A percentile compares a stretch with the other conserved stretches of the same genome.
Evolutionary conservation across 164 flowering plant genomes (phyloP).

Genomic region (Aristolochia fimbriata): DNA sequence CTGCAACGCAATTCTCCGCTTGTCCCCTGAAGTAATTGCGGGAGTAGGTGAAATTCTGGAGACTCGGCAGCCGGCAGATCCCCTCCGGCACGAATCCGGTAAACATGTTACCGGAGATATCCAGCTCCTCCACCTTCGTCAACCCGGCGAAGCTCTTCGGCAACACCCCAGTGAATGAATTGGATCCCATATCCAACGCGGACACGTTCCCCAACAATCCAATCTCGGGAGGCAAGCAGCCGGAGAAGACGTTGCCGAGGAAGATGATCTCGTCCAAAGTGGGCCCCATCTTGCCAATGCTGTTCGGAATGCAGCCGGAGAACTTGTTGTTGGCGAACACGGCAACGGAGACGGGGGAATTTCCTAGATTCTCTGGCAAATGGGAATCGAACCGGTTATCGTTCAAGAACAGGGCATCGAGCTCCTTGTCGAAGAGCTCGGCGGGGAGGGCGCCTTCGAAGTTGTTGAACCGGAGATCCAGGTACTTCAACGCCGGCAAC

Average conservation of each 20-base stretch:
- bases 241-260: slow-evolving; percentile 33
- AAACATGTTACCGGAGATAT: slow-evolving; percentile 30
- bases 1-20: slow-evolving; percentile 23
- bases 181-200: slow-evolving; percentile 37
- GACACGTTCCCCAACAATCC: slow-evolving; percentile 35
- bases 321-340: slow-evolving; percentile 61
- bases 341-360: slow-evolving; percentile 50
- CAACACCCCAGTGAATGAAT: slow-evolving; percentile 35
- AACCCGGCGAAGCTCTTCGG: slow-evolving; percentile 29
- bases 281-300: slow-evolving; percentile 54
- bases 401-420: slow-evolving; percentile 67
- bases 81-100: slow-evolving; percentile 42
- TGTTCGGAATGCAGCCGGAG: slow-evolving; percentile 58
- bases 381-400: slow-evolving; percentile 47
- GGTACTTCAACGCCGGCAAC: slow-evolving; percentile 37
- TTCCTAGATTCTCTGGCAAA: slow-evolving; percentile 58
- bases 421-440: slow-evolving; percentile 36
- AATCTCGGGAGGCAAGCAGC: slow-evolving; percentile 59
- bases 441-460: slow-evolving; percentile 65
- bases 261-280: slow-evolving; percentile 49
- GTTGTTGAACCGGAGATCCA: slow-evolving; percentile 64
- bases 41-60: slow-evolving; percentile 43
- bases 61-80: slow-evolving; percentile 38
- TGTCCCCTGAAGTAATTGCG: slow-evolving; percentile 45
- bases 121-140: slow-evolving; percentile 23